A percentile compares a stretch with the other conserved stretches of the same genome.
These are phyloP conservation scores for Laetiporus sulphureus DNA, from an alignment of 1,284 basidiomycete genomes.

Conservation along the genomic window DNA sequence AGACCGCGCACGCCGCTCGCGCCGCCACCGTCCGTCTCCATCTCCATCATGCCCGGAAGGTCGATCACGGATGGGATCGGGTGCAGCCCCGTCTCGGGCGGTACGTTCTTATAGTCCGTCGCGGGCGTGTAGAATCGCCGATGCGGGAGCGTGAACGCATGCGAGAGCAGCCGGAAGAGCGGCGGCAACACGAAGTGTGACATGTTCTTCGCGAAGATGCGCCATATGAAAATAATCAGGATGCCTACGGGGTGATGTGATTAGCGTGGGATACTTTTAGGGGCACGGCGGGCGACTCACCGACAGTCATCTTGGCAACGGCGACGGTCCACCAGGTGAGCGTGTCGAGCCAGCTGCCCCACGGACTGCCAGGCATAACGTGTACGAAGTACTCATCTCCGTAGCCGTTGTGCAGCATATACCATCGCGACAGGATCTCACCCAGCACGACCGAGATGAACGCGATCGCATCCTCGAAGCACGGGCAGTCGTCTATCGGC, in stretches of 20 bases:
- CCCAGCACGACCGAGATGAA: slow-evolving; percentile 84
- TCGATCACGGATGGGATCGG: slow-evolving; percentile 85
- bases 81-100: slow-evolving; percentile 53
- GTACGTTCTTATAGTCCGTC: slow-evolving; percentile 73
- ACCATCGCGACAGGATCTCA: slow-evolving; percentile 63
- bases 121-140: slow-evolving; percentile 84
- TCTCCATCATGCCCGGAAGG: slow-evolving; percentile 43
- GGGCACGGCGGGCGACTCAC: slow-evolving; percentile 19
- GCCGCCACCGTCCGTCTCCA: slow-evolving; percentile 26
- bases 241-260: slow-evolving; percentile 32
- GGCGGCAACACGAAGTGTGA: slow-evolving; percentile 76
- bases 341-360: slow-evolving; percentile 42
- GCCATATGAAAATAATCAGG: slow-evolving; percentile 76
- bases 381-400: slow-evolving; percentile 27
- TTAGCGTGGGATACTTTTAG: not conserved
- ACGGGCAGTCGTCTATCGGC: slow-evolving; percentile 93
- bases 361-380: slow-evolving; percentile 54
- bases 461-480: slow-evolving; percentile 97
- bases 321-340: slow-evolving; percentile 52
- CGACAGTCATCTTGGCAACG: slow-evolving; percentile 56
- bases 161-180: slow-evolving; percentile 68
- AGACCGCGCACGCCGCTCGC: slow-evolving; percentile 11
- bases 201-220: slow-evolving; percentile 74
- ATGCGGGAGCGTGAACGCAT: slow-evolving; percentile 59
- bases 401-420: slow-evolving; percentile 31